phyloP scores from a whole-genome alignment of 78 protist species.

The Pelomyxa schiedti region DNA sequence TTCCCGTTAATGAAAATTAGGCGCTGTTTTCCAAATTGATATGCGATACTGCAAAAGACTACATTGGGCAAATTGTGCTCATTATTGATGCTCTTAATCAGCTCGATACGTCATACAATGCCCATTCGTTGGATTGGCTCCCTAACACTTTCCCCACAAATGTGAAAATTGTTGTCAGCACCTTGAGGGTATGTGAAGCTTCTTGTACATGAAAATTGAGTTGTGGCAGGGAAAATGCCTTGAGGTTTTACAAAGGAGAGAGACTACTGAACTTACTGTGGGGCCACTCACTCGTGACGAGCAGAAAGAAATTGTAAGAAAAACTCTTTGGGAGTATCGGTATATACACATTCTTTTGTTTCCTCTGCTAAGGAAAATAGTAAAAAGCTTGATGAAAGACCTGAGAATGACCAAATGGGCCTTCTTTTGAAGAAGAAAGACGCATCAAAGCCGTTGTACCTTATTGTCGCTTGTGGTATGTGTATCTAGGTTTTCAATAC shows the following conservation, averaged over 20 bases:
- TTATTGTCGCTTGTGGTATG: neutral
- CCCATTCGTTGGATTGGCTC: slow-evolving; percentile 44
- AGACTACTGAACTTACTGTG: slow-evolving; percentile 11
- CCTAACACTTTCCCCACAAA: slow-evolving; percentile 1
- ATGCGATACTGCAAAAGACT: neutral
- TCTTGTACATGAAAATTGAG: too few relatives aligned
- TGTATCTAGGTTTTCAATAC: neutral
- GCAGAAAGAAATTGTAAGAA: slow-evolving; percentile 7
- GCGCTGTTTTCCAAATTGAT: neutral
- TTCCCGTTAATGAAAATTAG: too few relatives aligned
- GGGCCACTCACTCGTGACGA: slow-evolving; percentile 25
- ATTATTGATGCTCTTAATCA: slow-evolving; percentile 55
- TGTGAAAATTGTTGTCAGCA: slow-evolving; percentile 12
- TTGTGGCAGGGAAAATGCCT: slow-evolving; percentile 18
- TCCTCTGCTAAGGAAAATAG: too few relatives aligned
- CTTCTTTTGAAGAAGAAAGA: slow-evolving; percentile 4
- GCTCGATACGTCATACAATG: slow-evolving; percentile 17
- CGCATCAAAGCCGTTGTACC: neutral
- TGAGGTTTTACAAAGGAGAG: slow-evolving; percentile 5
- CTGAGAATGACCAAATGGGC: too few relatives aligned
- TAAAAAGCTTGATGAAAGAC: neutral
- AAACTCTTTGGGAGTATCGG: slow-evolving; percentile 20
- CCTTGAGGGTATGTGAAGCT: too few relatives aligned
- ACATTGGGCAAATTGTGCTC: slow-evolving; percentile 15
- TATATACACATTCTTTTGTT: too few relatives aligned